These are phyloP conservation scores for Colletotrichum sp. DNA, from an alignment of 2,329 filamentous ascomycete genomes.

Conservation along the genomic window DNA sequence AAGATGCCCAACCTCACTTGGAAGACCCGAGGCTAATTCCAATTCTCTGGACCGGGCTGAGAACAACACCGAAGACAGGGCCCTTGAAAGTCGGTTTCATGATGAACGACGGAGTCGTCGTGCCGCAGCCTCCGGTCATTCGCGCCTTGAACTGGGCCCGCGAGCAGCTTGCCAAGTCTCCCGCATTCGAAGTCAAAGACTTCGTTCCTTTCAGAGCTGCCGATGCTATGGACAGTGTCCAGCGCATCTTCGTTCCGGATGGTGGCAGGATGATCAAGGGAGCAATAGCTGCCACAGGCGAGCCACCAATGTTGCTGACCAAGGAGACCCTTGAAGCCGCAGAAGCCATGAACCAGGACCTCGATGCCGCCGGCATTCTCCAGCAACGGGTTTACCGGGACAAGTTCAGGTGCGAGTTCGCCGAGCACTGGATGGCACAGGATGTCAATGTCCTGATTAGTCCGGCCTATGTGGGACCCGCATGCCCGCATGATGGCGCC, in stretches of 20 bases:
- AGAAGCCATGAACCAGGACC: conserved; percentile 25
- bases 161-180: conserved; percentile 14
- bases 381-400: conserved; percentile 32
- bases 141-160: conserved; percentile 39
- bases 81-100: conserved; percentile 48
- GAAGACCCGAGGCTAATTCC: conserved; percentile 32
- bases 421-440: conserved; percentile 37
- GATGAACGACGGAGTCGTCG: conserved; percentile 39
- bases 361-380: conserved; percentile 23
- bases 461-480: conserved; percentile 41
- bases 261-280: conserved; percentile 36
- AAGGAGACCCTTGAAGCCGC: conserved; percentile 41
- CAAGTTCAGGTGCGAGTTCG: conserved; percentile 35
- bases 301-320: conserved; percentile 50
- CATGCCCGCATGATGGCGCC: conserved; percentile 38
- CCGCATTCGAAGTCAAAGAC: conserved; percentile 31
- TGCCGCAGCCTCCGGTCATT: conserved; percentile 41
- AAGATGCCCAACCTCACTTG: conserved; percentile 29
- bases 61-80: background rate
- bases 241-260: conserved; percentile 52
- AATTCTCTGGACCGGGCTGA: conserved; percentile 33
- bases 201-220: conserved; percentile 36
- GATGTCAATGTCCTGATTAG: conserved; percentile 42
- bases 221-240: conserved; percentile 35
- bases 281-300: conserved; percentile 40